A percentile compares a stretch with the other conserved stretches of the same genome.
phyloP scores from a whole-genome alignment of 345 rosid genomes.

The Carallia pectinifolia region DNA sequence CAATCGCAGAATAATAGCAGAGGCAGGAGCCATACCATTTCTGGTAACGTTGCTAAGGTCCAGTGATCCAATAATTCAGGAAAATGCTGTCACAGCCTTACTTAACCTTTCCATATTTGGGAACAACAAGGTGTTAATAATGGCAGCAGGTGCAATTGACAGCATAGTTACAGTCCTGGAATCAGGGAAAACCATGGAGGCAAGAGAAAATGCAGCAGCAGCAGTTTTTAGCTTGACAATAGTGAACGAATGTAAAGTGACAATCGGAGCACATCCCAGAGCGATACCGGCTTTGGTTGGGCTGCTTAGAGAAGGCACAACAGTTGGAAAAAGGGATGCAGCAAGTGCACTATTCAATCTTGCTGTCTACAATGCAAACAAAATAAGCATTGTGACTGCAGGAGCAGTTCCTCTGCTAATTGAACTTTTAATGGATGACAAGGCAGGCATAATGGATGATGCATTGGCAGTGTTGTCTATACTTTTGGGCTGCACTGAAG shows the following conservation, averaged over 20 bases:
- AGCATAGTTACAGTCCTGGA: conserved; percentile 50
- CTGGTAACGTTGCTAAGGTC: conserved; percentile 50
- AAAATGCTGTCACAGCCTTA: conserved; percentile 63
- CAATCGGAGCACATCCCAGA: conserved; percentile 44
- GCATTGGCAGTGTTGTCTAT: conserved; percentile 47
- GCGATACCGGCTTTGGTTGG: conserved; percentile 50
- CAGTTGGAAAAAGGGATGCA: conserved; percentile 56
- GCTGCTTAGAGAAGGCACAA: conserved; percentile 56
- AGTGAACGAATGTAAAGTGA: conserved; percentile 48
- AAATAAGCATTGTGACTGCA: conserved; percentile 35
- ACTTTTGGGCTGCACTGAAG: conserved; percentile 46
- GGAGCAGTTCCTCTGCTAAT: conserved; percentile 58
- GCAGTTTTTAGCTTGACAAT: conserved; percentile 64
- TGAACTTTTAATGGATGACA: conserved; percentile 56
- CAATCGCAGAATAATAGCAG: conserved; percentile 52
- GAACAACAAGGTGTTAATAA: conserved; percentile 58
- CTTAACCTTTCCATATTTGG: conserved; percentile 63
- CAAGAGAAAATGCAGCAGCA: conserved; percentile 71
- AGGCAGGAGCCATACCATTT: conserved; percentile 71
- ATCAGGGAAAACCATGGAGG: conserved; percentile 61
- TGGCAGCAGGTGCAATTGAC: conserved; percentile 67
- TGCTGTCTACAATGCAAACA: conserved; percentile 50
- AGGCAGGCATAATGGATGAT: conserved; percentile 69
- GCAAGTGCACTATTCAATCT: conserved; percentile 58
- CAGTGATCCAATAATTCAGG: conserved; percentile 55